These are phyloP conservation scores for Penicillium capsulatum DNA, from an alignment of 2,329 filamentous ascomycete genomes.

Conservation along the genomic window DNA sequence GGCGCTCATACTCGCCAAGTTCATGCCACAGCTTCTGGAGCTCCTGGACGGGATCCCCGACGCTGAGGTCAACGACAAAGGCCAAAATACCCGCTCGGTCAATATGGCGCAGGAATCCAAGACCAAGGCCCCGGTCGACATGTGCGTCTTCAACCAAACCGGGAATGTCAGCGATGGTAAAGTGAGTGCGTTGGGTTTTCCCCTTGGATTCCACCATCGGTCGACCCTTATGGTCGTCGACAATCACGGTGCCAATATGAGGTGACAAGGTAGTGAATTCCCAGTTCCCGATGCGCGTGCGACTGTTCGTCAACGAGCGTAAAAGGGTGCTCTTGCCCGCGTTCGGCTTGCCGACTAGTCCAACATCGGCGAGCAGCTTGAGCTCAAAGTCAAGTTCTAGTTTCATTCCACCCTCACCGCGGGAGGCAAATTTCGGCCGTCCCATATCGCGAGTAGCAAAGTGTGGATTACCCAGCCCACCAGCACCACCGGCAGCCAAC, in stretches of 20 bases:
- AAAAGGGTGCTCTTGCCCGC: slow-evolving; percentile 93
- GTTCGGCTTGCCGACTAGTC: slow-evolving; percentile 90
- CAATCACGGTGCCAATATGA: slow-evolving; percentile 90
- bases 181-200: slow-evolving; percentile 64
- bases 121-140: slow-evolving; percentile 82
- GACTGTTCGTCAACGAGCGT: slow-evolving; percentile 79
- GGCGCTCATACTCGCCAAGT: slow-evolving; percentile 79
- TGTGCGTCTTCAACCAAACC: slow-evolving; percentile 90
- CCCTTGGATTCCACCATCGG: slow-evolving; percentile 53
- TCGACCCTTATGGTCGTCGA: slow-evolving; percentile 79
- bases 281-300: slow-evolving; percentile 87
- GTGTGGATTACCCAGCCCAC: slow-evolving; percentile 89
- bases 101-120: slow-evolving; percentile 89
- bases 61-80: slow-evolving; percentile 83
- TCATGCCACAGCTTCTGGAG: slow-evolving; percentile 84
- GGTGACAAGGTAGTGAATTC: slow-evolving; percentile 94
- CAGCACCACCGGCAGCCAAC: slow-evolving; percentile 79
- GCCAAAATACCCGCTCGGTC: slow-evolving; percentile 89
- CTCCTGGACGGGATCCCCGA: slow-evolving; percentile 72
- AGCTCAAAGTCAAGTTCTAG: slow-evolving; percentile 83
- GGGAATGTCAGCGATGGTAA: slow-evolving; percentile 93
- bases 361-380: slow-evolving; percentile 91
- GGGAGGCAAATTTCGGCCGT: slow-evolving; percentile 81
- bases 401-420: slow-evolving; percentile 72
- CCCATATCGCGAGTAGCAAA: slow-evolving; percentile 73